These are phyloP conservation scores for Salix koriyanagi DNA, from an alignment of 345 rosid species.

Conservation along the genomic window DNA sequence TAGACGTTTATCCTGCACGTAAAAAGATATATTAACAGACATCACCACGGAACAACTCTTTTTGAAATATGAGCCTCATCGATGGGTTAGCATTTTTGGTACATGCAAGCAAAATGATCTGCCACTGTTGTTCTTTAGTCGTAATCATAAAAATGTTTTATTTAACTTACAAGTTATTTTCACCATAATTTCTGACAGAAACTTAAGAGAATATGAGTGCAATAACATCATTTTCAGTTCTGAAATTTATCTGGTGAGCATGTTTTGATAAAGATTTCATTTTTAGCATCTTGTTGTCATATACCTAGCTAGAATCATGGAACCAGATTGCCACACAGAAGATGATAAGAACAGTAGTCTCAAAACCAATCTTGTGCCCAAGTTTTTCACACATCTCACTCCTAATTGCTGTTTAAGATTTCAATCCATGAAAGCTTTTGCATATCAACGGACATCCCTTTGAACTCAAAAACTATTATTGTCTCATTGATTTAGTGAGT, in stretches of 20 bases:
- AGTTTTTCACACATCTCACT: too few relatives aligned
- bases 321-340: too few relatives aligned
- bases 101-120: not conserved
- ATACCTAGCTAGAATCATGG: too few relatives aligned
- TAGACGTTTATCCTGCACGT: not conserved
- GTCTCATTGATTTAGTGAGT: too few relatives aligned
- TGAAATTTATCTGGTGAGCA: conserved; percentile 6
- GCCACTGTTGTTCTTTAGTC: not conserved
- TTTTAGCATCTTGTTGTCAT: conserved; percentile 3
- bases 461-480: too few relatives aligned
- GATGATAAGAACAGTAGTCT: too few relatives aligned
- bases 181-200: not conserved
- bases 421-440: too few relatives aligned
- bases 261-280: not conserved
- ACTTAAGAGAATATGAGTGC: not conserved
- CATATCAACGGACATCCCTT: too few relatives aligned
- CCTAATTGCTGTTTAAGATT: not conserved
- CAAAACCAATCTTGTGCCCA: too few relatives aligned
- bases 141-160: not conserved
- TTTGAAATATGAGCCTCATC: not conserved
- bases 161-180: not conserved
- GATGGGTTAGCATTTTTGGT: not conserved
- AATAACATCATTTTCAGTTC: conserved; percentile 1
- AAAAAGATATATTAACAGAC: not conserved
- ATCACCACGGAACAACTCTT: not conserved